These are phyloP conservation scores for Mycogone perniciosa DNA, from an alignment of 2,329 filamentous ascomycete genomes.

Conservation along the genomic window DNA sequence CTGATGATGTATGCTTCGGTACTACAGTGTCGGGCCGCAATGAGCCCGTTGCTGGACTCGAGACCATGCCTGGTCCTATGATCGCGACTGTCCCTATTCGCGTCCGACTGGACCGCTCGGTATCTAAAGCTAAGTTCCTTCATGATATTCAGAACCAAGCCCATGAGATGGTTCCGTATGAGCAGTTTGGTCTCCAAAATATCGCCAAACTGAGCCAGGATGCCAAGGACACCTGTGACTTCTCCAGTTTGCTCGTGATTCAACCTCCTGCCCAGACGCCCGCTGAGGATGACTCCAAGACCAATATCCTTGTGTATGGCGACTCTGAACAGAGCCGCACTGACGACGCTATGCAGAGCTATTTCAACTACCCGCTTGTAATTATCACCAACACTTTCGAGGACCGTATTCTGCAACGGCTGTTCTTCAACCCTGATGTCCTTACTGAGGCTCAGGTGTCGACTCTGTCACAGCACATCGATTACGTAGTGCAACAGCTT, in stretches of 20 bases:
- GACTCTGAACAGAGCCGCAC: not conserved
- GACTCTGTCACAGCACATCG: slow-evolving; percentile 1
- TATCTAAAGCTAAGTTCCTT: slow-evolving; percentile 34
- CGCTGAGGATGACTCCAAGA: not conserved
- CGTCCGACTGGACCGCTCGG: slow-evolving; percentile 20
- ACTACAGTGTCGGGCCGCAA: slow-evolving; percentile 19
- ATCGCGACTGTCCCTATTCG: slow-evolving; percentile 22
- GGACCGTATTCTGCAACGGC: slow-evolving; percentile 2
- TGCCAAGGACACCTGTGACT: slow-evolving; percentile 13
- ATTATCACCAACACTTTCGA: slow-evolving; percentile 6
- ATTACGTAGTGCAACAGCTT: slow-evolving; percentile 3
- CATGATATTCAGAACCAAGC: slow-evolving; percentile 20
- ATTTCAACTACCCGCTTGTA: slow-evolving; percentile 9
- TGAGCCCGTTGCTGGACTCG: slow-evolving; percentile 18
- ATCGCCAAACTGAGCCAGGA: slow-evolving; percentile 16
- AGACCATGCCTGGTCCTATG: slow-evolving; percentile 20
- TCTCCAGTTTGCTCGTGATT: slow-evolving; percentile 12
- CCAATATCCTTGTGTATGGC: slow-evolving; percentile 1
- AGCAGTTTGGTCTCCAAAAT: slow-evolving; percentile 15
- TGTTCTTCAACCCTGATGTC: slow-evolving; percentile 3
- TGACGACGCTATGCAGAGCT: slow-evolving; percentile 4
- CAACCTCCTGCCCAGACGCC: slow-evolving; percentile 9
- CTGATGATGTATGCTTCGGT: slow-evolving; percentile 23
- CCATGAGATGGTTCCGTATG: slow-evolving; percentile 11
- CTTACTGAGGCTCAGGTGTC: not conserved